Evolutionary conservation across 345 rosid species (phyloP).

Genomic region (Cochlearia excelsa): DNA sequence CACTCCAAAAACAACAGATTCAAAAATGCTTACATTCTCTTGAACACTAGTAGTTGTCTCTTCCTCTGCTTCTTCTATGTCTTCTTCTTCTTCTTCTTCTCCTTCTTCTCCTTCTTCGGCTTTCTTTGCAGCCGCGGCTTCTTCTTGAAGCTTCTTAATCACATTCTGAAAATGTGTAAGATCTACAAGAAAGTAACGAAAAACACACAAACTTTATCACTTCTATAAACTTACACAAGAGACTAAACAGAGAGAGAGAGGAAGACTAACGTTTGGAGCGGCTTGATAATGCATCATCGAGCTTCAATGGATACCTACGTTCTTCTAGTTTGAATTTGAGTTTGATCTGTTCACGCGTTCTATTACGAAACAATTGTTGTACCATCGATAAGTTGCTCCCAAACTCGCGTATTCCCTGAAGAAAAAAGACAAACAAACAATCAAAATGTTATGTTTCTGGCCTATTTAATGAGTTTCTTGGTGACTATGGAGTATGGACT

Average conservation of each 20-base stretch:
- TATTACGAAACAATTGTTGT: constrained; percentile 62
- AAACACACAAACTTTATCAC: neutral
- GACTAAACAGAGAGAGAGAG: neutral
- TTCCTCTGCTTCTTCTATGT: constrained; percentile 28
- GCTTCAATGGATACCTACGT: constrained; percentile 55
- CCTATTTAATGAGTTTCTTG: too few species aligned
- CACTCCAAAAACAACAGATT: neutral
- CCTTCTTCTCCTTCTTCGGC: constrained; percentile 36
- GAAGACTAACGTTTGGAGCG: constrained; percentile 51
- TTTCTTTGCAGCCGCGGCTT: constrained; percentile 45
- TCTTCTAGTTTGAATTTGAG: constrained; percentile 77
- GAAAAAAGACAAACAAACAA: neutral
- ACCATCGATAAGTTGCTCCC: constrained; percentile 77
- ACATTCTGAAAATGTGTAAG: constrained; percentile 54
- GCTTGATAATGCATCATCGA: constrained; percentile 53
- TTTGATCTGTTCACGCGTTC: constrained; percentile 70
- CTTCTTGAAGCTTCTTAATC: constrained; percentile 54
- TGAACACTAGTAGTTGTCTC: constrained; percentile 34
- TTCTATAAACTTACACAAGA: neutral
- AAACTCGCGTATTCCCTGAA: constrained; percentile 67
- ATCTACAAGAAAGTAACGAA: constrained; percentile 54
- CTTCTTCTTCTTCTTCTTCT: constrained; percentile 27
- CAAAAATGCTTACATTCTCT: constrained; percentile 22
- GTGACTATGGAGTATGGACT: too few species aligned
- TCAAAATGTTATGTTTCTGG: too few species aligned